These are phyloP conservation scores for Pichia sp. DNA, from an alignment of 1,139 yeast genomes.

Conservation along the genomic window DNA sequence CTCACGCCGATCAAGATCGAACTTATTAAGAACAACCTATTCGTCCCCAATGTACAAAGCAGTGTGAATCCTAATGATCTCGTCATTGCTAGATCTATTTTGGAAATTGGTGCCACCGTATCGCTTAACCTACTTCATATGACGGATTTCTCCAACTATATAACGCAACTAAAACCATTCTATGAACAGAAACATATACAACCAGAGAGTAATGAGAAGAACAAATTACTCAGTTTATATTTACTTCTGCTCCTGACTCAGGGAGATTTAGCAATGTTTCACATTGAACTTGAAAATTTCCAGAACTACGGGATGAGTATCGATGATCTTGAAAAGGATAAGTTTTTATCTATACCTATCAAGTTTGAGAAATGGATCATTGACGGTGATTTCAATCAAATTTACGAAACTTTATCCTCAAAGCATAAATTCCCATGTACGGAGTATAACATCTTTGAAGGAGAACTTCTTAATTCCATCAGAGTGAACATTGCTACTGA, in stretches of 20 bases:
- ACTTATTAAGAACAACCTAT: conserved; percentile 66
- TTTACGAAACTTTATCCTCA: conserved; percentile 64
- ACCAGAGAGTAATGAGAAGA: conserved; percentile 56
- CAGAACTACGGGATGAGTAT: conserved; percentile 43
- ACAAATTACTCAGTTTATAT: conserved; percentile 72
- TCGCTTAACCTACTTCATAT: conserved; percentile 61
- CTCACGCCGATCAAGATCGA: conserved; percentile 72
- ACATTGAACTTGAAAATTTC: conserved; percentile 77
- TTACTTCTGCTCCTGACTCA: conserved; percentile 70
- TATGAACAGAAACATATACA: conserved; percentile 40
- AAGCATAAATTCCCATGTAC: conserved; percentile 39
- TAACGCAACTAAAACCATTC: conserved; percentile 73
- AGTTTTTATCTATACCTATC: conserved; percentile 71
- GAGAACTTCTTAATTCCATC: conserved; percentile 64
- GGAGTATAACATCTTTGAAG: conserved; percentile 54
- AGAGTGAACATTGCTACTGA: conserved; percentile 86
- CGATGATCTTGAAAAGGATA: conserved; percentile 52
- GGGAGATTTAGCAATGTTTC: conserved; percentile 82
- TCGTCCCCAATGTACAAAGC: conserved; percentile 53
- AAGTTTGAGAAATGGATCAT: conserved; percentile 87
- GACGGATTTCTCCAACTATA: conserved; percentile 59
- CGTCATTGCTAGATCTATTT: conserved; percentile 67
- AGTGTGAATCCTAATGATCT: conserved; percentile 53
- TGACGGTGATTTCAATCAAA: conserved; percentile 95
- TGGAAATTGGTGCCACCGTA: conserved; percentile 82